phyloP scores from a whole-genome alignment of 2,329 filamentous ascomycete genomes.

The Epichloe bromicola region DNA sequence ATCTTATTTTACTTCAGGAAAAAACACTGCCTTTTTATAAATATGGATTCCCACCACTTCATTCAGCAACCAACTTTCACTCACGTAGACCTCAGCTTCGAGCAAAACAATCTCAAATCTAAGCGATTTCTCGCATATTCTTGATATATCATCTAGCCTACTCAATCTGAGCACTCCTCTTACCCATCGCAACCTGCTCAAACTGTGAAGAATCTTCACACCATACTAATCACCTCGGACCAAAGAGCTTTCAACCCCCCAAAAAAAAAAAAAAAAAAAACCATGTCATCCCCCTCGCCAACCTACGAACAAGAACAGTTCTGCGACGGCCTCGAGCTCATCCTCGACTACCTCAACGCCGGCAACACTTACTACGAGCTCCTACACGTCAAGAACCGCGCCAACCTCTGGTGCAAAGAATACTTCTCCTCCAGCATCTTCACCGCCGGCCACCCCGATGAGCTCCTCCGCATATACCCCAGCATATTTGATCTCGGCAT shows the following conservation, averaged over 20 bases:
- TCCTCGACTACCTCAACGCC: conserved; percentile 16
- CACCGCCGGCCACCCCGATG: not conserved
- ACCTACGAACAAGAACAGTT: not conserved
- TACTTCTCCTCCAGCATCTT: not conserved
- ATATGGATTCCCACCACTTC: no score
- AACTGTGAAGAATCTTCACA: no score
- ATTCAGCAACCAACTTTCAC: no score
- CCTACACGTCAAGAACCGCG: not conserved
- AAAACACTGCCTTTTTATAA: no score
- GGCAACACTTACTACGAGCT: conserved; percentile 7
- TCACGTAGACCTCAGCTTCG: no score
- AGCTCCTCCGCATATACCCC: not conserved
- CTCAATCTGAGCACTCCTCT: no score
- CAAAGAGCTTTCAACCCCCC: not conserved
- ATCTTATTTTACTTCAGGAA: no score
- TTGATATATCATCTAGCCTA: no score
- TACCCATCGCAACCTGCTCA: no score
- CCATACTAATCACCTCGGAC: no score
- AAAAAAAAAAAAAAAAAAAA: not conserved
- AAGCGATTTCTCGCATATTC: no score
- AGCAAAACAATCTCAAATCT: no score
- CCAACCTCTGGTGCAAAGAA: conserved; percentile 1
- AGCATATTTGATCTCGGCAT: not conserved
- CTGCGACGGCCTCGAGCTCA: conserved; percentile 8
- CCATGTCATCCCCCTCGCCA: not conserved